Conservation (phyloP, 805 yeast genomes). For the Saccharomycopsis microspora region DNA sequence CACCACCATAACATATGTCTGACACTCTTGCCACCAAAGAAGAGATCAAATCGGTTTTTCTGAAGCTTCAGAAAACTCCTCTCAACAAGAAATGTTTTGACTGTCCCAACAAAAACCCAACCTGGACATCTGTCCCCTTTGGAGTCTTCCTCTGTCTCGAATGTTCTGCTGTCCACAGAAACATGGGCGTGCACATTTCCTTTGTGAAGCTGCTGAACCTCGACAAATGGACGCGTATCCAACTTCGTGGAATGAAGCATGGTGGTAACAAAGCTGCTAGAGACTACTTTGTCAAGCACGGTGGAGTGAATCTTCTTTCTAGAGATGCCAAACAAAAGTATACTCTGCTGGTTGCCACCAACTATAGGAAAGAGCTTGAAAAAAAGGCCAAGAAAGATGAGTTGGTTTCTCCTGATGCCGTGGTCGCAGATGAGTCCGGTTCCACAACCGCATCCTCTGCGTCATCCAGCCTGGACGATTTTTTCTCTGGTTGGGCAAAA, state of each 20-base stretch:
- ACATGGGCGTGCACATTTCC: slow-evolving; percentile 90
- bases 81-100: slow-evolving; percentile 88
- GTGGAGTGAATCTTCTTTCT: slow-evolving; percentile 61
- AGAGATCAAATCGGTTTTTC: slow-evolving; percentile 55
- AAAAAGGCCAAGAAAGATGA: slow-evolving; percentile 58
- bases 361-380: slow-evolving; percentile 72
- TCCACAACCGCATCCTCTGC: slow-evolving; percentile 20
- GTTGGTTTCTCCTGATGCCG: slow-evolving; percentile 56
- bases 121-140: slow-evolving; percentile 97
- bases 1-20: slow-evolving; percentile 7
- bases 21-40: slow-evolving; percentile 44
- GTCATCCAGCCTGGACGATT: slow-evolving; percentile 56
- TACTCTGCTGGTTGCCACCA: slow-evolving; percentile 65
- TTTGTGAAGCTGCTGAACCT: slow-evolving; percentile 87
- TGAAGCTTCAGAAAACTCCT: slow-evolving; percentile 46
- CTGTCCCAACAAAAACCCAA: slow-evolving; percentile 87
- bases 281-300: slow-evolving; percentile 74
- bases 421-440: slow-evolving; percentile 47
- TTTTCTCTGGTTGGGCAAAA: slow-evolving; percentile 85
- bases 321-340: slow-evolving; percentile 69
- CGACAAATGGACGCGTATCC: slow-evolving; percentile 90
- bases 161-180: slow-evolving; percentile 92
- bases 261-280: slow-evolving; percentile 88
- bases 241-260: slow-evolving; percentile 81
- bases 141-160: slow-evolving; percentile 89